Evolutionary conservation across 2,329 filamentous ascomycete species (phyloP), one percentile per base, ranked within the genome.

Genomic region (Verticillium klebahnii): DNA sequence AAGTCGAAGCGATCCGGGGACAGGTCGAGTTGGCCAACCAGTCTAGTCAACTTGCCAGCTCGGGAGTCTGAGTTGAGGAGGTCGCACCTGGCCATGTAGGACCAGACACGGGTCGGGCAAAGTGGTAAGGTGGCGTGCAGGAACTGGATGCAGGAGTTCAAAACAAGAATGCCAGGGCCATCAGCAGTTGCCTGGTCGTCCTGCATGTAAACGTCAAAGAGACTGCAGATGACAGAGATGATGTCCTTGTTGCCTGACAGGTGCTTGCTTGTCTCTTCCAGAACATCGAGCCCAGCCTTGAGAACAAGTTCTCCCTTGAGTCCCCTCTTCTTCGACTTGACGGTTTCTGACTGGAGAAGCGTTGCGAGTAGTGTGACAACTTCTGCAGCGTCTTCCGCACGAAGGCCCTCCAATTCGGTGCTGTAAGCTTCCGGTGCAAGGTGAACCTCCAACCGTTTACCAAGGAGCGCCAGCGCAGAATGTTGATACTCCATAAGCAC

Each of bases 51-150:
- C 64, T 90, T 88, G 12, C 92, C 91, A 15, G 88, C 88, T 65
- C 88, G 89, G 11, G 91, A 88, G 67, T 92, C 89, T 6, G 88
- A 85, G 67, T 90, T 90, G 56, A 99, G 81, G 19, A 99, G 79
- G 65, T 89, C 87, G 72, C 92, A 96, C 62, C 92, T 87, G 3
- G 89, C 87, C 69, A 99, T 83, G 72, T 94, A 91, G 3, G 94
- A 93, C 93, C 95, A 98, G 6, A 97, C 88, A 63, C 93, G 84
- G 61, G 90, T 90, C 0, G 95, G 94, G 59, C 89, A 86, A n/a
- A 84, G 90, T 68, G 83, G 81, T 31, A 95, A 75, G 19, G 96
- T 78, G 2, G 89, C 86, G 67, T 90, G 85, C 40, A 96, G 78
- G 69, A 98, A 97, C 60, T 92, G 89, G 25, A 93, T 77, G 71